Base-by-base conservation (phyloP, 306 rosid genomes). In the Elaeagnus macrophylla region DNA sequence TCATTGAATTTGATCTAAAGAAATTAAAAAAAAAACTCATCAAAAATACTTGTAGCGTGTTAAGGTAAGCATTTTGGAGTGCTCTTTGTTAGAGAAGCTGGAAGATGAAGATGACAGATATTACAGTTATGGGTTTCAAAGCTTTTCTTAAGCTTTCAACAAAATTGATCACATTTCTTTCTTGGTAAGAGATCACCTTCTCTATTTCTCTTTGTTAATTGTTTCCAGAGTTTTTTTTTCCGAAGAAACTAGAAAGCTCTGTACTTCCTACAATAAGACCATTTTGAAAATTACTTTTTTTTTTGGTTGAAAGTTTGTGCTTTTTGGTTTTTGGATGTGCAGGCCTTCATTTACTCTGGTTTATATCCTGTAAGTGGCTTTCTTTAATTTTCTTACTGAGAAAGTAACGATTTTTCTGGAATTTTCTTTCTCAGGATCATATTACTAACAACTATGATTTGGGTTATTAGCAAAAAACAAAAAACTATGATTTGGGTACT, bases 291-390 rank as follows among this genome's bases (percentile, higher is more conserved):
- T 16, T 60, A 6, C 7, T 5, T 13, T 39, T 15, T 12, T 35
- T 51, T 65, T 17, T 10, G n/a, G 12, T 32, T 18, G 18, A 9
- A 1, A 17, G 12, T 14, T 41, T 46, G 3, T 12, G 20, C 25
- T n/a, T 13, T 37, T 62, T 20, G 0, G n/a, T 57, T 38, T 49
- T 32, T 48, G 41, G 47, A 25, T 51, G 8, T 54, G 72, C 79
- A 83, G 93, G 87, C 84, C 87, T 70, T 82, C 84, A 6, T 50
- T 83, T 56, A 53, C 48, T 55, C 66, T 80, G 72, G 61, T 75
- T 54, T 78, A 36, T 71, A 62, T 79, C 47, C 36, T 83, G 87
- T 83, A 75, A 78, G 93, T 70, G 20, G 11, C 54, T 16, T 8
- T 37, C 19, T n/a, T 18, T 5, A 48, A 38, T 17, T 50, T 56